A percentile compares a stretch with the other conserved stretches of the same genome.
Conservation (phyloP, 2,329 filamentous ascomycete genomes). For the Epichloe coenophiala region DNA sequence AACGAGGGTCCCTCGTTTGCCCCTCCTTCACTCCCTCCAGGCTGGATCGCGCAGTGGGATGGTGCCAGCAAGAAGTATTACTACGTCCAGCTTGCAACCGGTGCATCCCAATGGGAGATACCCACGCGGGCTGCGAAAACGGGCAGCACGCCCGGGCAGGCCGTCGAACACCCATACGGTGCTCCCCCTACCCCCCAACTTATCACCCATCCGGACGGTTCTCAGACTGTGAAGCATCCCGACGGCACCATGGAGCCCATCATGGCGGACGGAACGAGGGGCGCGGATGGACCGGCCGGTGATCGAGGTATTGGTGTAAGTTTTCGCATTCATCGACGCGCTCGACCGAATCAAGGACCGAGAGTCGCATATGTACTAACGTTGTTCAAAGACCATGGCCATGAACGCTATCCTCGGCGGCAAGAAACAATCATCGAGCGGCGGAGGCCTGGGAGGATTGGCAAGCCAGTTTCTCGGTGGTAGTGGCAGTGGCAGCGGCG, state of each 20-base stretch:
- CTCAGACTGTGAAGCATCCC: constrained; percentile 45
- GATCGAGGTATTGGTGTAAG: constrained; percentile 55
- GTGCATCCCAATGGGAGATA: constrained; percentile 60
- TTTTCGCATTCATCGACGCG: not conserved
- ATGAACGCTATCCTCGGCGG: constrained; percentile 44
- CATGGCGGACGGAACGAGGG: constrained; percentile 37
- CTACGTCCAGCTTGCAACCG: constrained; percentile 59
- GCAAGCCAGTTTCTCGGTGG: constrained; percentile 4
- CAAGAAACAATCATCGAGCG: constrained; percentile 19
- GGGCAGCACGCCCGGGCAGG: constrained; percentile 44
- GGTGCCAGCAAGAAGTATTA: constrained; percentile 51
- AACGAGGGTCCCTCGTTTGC: constrained; percentile 44
- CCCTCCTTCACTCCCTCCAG: constrained; percentile 47
- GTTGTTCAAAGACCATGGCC: constrained; percentile 37
- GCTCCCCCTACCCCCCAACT: constrained; percentile 36
- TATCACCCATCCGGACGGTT: constrained; percentile 49
- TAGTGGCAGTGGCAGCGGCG: constrained; percentile 23
- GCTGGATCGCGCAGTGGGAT: constrained; percentile 61
- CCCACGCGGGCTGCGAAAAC: constrained; percentile 51
- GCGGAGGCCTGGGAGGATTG: constrained; percentile 11
- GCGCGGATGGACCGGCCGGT: constrained; percentile 36
- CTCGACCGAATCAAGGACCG: not conserved
- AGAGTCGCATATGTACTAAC: not conserved
- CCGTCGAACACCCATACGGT: constrained; percentile 49
- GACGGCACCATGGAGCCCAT: constrained; percentile 49